Evolutionary conservation across 2,329 filamentous ascomycete genomes (phyloP).

Genomic region (Colletotrichum tabaci): DNA sequence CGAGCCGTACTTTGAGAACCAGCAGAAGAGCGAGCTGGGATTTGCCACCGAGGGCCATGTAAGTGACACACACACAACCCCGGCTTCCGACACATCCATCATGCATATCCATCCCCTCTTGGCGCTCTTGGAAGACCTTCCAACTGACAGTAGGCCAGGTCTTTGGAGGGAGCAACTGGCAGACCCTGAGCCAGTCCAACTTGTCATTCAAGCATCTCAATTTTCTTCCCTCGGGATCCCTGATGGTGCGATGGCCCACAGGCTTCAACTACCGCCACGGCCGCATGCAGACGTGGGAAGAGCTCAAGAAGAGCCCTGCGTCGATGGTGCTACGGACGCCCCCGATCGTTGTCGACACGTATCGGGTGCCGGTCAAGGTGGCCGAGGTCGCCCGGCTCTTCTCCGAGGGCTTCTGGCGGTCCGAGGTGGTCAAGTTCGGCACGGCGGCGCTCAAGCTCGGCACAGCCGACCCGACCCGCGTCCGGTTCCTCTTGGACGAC

Average conservation of each 20-base stretch:
- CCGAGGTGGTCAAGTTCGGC: conserved; percentile 46
- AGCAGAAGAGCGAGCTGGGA: conserved; percentile 1
- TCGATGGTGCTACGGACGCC: conserved; percentile 3
- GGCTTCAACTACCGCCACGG: not conserved
- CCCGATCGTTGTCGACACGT: not conserved
- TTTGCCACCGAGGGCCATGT: not conserved
- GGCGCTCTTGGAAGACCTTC: not conserved
- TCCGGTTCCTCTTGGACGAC: conserved; percentile 1
- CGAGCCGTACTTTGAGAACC: conserved; percentile 12
- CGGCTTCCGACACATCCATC: too few species aligned
- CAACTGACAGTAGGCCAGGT: conserved; percentile 5
- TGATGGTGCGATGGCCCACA: conserved; percentile 17
- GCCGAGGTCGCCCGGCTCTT: conserved; percentile 43
- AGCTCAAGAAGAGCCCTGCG: not conserved
- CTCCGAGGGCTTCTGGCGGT: conserved; percentile 47
- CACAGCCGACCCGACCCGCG: not conserved
- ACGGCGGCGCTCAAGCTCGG: conserved; percentile 41
- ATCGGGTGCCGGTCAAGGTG: not conserved
- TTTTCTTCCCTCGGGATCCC: conserved; percentile 8
- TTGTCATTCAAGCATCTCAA: conserved; percentile 10
- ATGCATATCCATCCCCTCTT: not conserved
- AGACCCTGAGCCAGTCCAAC: not conserved
- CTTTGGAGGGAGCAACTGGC: conserved; percentile 25
- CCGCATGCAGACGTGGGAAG: not conserved
- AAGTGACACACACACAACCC: not conserved